These are phyloP conservation scores for Euphorbia pulcherrima DNA, from an alignment of 345 rosid genomes.

Conservation along the genomic window DNA sequence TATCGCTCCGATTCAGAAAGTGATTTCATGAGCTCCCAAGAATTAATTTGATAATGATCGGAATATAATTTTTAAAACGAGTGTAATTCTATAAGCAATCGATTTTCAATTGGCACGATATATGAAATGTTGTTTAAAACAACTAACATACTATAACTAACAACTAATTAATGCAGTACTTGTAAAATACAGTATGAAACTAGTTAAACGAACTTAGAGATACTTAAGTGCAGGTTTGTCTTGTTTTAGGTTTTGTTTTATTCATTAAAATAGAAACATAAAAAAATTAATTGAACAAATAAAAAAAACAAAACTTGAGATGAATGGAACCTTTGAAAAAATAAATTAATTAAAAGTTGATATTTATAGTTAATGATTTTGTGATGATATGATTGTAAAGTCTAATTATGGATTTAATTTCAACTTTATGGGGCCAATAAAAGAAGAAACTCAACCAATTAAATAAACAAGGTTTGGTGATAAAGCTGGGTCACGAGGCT, in stretches of 20 bases:
- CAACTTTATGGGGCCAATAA: conserved; percentile 30
- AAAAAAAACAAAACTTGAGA: not conserved
- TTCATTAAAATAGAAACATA: not conserved
- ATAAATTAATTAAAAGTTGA: conserved; percentile 1
- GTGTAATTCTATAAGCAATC: too few species aligned
- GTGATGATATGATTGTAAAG: conserved; percentile 9
- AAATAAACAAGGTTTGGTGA: conserved; percentile 31
- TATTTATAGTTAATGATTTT: conserved; percentile 22
- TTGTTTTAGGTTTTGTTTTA: conserved; percentile 5
- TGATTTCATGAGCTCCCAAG: too few species aligned
- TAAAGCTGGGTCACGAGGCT: conserved; percentile 22
- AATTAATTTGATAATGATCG: too few species aligned
- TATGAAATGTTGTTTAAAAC: too few species aligned
- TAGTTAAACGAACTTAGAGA: not conserved
- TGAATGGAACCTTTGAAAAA: conserved; percentile 22
- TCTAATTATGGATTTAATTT: conserved; percentile 16
- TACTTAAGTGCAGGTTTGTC: not conserved
- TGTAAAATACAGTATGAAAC: not conserved
- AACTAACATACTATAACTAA: too few species aligned
- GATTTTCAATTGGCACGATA: too few species aligned
- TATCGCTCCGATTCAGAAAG: too few species aligned
- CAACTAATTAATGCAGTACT: too few species aligned
- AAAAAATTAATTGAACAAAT: not conserved
- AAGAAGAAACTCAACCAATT: conserved; percentile 13
- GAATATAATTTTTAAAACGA: too few species aligned